Percentiles rank a stretch among this genome's conserved stretches.
Conservation (phyloP, 805 yeast genomes). For the Tetrapisispora namnaoensis region DNA sequence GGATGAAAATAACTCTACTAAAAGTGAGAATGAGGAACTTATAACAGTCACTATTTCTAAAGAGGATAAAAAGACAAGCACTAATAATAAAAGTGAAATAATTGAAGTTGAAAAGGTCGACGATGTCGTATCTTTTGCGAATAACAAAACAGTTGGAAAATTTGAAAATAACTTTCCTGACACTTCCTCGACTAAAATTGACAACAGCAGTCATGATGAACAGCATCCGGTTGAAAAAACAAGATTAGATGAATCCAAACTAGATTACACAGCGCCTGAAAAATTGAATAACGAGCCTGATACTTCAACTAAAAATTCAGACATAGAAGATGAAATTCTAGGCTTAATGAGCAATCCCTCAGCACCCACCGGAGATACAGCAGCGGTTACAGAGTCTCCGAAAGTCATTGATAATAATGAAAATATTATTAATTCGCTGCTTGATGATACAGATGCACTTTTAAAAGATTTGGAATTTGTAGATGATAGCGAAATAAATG, state of each 20-base stretch:
- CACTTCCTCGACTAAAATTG: no score
- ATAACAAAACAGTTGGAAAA: no score
- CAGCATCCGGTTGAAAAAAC: neutral
- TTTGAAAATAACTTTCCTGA: no score
- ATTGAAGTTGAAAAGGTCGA: neutral
- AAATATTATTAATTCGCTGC: constrained; percentile 8
- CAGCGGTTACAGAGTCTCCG: neutral
- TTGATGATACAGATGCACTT: constrained; percentile 27
- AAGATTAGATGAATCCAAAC: neutral
- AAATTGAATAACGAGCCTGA: neutral
- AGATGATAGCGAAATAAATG: constrained; percentile 16
- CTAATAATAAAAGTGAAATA: no score
- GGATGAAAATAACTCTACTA: no score
- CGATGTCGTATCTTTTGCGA: neutral
- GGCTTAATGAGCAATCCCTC: neutral
- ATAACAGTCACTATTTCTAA: no score
- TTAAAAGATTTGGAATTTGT: constrained; percentile 20
- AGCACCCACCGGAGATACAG: neutral
- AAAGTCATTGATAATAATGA: neutral
- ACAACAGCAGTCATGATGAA: neutral
- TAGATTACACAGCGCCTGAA: neutral
- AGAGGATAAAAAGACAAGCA: no score
- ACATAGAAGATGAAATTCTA: constrained; percentile 1
- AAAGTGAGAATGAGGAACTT: no score
- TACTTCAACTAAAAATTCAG: neutral